phyloP scores from a whole-genome alignment of 495 filamentous ascomycete species.

The Xylaria curta region DNA sequence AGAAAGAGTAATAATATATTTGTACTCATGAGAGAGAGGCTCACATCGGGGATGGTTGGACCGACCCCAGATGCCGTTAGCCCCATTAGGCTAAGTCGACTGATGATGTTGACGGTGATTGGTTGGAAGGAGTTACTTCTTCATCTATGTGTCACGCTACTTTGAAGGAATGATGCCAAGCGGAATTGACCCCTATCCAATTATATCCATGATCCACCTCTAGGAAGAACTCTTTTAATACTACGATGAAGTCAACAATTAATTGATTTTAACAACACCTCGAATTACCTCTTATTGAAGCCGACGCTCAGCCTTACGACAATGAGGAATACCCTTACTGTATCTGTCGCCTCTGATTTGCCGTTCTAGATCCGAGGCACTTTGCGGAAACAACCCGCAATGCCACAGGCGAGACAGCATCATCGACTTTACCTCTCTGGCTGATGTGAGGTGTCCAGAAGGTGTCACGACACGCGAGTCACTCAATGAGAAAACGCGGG shows the following conservation, averaged over 20 bases:
- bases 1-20: not conserved
- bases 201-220: constrained; percentile 21
- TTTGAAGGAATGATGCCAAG: constrained; percentile 20
- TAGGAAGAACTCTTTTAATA: not conserved
- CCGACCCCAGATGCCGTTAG: constrained; percentile 9
- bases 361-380: not conserved
- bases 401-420: constrained; percentile 17
- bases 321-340: not conserved
- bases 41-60: not conserved
- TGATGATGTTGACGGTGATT: not conserved
- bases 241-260: not conserved
- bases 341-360: not conserved
- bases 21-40: not conserved
- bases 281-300: constrained; percentile 3
- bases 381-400: constrained; percentile 7
- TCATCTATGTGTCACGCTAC: constrained; percentile 16
- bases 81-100: not conserved
- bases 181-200: constrained; percentile 16
- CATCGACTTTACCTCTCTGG: constrained; percentile 2
- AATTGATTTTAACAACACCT: not conserved
- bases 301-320: not conserved
- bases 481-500: not conserved
- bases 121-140: constrained; percentile 2
- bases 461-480: not conserved
- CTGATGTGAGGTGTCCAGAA: constrained; percentile 15